phyloP scores from a whole-genome alignment of 2,329 filamentous ascomycete species.

The Xylaria sp. region DNA sequence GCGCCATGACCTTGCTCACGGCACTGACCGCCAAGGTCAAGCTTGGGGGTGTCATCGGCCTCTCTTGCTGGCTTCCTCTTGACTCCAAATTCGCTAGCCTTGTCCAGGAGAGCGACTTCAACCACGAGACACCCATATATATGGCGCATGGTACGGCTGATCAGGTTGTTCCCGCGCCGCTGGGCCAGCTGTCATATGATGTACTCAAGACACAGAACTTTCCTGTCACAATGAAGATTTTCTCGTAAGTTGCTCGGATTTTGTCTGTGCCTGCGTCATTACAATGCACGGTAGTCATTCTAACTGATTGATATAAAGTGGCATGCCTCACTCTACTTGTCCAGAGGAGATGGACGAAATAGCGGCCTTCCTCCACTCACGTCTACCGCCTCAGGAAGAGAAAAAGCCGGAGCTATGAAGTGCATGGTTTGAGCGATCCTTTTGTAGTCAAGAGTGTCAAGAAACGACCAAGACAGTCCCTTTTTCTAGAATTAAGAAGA shows the following conservation, averaged over 20 bases:
- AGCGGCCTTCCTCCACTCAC: constrained; percentile 65
- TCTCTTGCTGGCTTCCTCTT: constrained; percentile 84
- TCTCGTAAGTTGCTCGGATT: constrained; percentile 64
- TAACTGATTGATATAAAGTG: constrained; percentile 54
- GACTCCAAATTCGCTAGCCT: constrained; percentile 69
- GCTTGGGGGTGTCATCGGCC: constrained; percentile 86
- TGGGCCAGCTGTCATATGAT: constrained; percentile 75
- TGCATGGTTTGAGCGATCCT: background rate
- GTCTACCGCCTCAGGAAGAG: constrained; percentile 56
- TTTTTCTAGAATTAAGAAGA: background rate
- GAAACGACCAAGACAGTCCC: background rate
- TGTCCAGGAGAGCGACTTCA: constrained; percentile 63
- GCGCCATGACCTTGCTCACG: constrained; percentile 84
- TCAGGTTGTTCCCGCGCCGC: constrained; percentile 73
- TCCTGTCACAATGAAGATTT: constrained; percentile 79
- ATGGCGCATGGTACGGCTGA: constrained; percentile 89
- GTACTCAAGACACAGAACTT: constrained; percentile 75
- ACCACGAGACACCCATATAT: constrained; percentile 83
- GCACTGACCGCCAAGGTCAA: constrained; percentile 78
- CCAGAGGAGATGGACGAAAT: constrained; percentile 84
- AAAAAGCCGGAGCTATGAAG: constrained; percentile 53
- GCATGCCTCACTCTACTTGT: constrained; percentile 79
- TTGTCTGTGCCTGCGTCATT: constrained; percentile 23
- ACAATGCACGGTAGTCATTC: constrained; percentile 3
- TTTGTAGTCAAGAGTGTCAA: background rate